Base-by-base conservation (phyloP, 345 rosid species). In the Mercurialis annua region DNA sequence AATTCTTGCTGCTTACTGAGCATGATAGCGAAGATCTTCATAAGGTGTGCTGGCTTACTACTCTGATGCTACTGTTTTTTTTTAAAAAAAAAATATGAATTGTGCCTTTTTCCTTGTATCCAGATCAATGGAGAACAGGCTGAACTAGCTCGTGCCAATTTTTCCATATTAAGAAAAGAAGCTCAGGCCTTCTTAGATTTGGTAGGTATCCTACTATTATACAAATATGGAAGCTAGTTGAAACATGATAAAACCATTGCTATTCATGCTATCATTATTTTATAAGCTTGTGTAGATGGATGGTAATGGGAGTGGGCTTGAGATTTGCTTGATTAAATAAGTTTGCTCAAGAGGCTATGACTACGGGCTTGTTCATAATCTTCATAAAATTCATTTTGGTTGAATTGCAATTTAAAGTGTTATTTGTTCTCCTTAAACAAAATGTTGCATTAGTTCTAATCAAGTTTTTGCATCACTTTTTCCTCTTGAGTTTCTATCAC, bases 61-160 rank as follows among this genome's bases (percentile, higher is more conserved):
- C 21, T 55, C 43, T 69, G 53, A 21, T n/a, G 16, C 44, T 18
- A 14, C 47, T 38, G 18, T 29, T 48, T 60, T 36, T 51, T 36
- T 38, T 54, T 9, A 43, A 46, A 15, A 30, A 68, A n/a, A 26
- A 29, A 20, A 4, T 51, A 17, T 72, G 29, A 43, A 30, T 14
- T n/a, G n/a, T 72, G 69, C 54, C 57, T 24, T 2, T 40, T 73
- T 1, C 57, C 29, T 59, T 69, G 43, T 55, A 79, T 76, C 55
- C 84, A 92, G 97, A 76, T 90, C 67, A 87, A 89, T 78, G 85
- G 81, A 82, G 98, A 93, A 60, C 98, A 93, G 72, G 87, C 87
- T 42, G 97, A 90, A 62, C 86, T 93, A 72, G 87, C 90, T 33
- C 91, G 77, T 64, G 86, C 90, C 31, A 89, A 90, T 80, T 90